Percentiles rank a stretch among this genome's conserved stretches.
These are phyloP conservation scores for Hymenoscyphus occultus DNA, from an alignment of 2,329 filamentous ascomycete species.

Conservation along the genomic window DNA sequence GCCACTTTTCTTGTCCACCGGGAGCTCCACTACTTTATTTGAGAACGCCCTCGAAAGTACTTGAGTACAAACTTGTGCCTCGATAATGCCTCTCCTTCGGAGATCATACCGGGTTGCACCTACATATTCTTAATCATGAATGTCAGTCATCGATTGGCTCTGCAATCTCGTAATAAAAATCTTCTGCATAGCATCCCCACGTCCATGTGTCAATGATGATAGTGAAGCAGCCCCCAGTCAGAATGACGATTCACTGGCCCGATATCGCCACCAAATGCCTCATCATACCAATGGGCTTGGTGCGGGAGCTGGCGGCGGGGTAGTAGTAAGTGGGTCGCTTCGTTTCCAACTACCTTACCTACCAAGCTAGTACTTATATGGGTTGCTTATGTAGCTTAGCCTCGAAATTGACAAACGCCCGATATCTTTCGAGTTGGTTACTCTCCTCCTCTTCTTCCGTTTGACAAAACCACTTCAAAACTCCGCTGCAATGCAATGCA, in stretches of 20 bases:
- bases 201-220: not conserved
- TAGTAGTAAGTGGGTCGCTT: not conserved
- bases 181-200: not conserved
- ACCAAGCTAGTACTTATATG: no score
- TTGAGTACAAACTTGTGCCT: no score
- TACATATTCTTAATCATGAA: no score
- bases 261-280: not conserved
- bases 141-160: not conserved
- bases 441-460: not conserved
- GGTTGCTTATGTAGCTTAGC: not conserved
- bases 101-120: no score
- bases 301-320: not conserved
- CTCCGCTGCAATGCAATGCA: conserved; percentile 1
- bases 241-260: not conserved
- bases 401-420: not conserved
- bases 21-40: no score
- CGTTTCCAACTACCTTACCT: no score
- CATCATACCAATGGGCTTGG: not conserved
- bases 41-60: no score
- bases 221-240: not conserved
- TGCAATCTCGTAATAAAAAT: not conserved
- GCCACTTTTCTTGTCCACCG: no score
- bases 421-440: not conserved
- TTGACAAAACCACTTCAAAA: conserved; percentile 1
- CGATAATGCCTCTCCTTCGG: no score